These are phyloP conservation scores for Solanum pinnatisectum DNA, from an alignment of 257 asterid genomes.

Conservation along the genomic window DNA sequence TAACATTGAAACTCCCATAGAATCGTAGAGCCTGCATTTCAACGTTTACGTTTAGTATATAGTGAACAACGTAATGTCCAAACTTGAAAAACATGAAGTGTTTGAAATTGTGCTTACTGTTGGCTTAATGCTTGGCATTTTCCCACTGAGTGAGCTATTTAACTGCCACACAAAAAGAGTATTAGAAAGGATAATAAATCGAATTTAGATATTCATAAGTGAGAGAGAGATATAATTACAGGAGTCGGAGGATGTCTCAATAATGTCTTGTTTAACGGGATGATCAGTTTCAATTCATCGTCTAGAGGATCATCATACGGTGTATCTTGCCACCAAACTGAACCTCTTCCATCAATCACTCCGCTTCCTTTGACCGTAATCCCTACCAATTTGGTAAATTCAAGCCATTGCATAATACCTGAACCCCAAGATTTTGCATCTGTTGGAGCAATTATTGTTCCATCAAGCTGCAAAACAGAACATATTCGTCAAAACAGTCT, in stretches of 20 bases:
- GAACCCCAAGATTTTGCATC: constrained; percentile 70
- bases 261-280: constrained; percentile 45
- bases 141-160: constrained; percentile 31
- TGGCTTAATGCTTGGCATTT: constrained; percentile 80
- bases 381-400: constrained; percentile 75
- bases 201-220: background rate
- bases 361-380: constrained; percentile 75
- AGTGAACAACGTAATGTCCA: background rate
- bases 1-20: constrained; percentile 74
- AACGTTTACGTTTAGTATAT: background rate
- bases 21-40: constrained; percentile 65
- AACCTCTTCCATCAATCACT: constrained; percentile 67
- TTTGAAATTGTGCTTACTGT: constrained; percentile 45
- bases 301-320: constrained; percentile 59
- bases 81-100: background rate
- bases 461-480: constrained; percentile 60
- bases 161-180: constrained; percentile 23
- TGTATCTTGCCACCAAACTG: constrained; percentile 79
- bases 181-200: background rate
- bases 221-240: constrained; percentile 20
- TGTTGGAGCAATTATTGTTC: constrained; percentile 75
- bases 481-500: background rate
- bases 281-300: constrained; percentile 58
- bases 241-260: constrained; percentile 29
- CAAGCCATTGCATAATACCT: constrained; percentile 79